phyloP scores from a whole-genome alignment of 2,329 filamentous ascomycete species.

The Aschersonia sp. region DNA sequence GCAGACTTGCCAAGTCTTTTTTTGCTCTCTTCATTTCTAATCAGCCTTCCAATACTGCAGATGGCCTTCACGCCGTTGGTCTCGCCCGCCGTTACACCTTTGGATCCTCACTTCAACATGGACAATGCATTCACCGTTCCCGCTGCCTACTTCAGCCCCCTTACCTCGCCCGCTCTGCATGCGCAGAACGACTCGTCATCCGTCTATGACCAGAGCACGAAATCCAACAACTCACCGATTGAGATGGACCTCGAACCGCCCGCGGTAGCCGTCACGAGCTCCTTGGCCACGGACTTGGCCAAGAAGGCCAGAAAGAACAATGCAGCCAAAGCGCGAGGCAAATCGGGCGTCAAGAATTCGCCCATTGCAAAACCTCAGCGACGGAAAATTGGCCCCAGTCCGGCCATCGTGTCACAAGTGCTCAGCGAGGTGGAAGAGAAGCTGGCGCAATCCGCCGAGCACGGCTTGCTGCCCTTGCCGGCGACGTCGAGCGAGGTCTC shows the following conservation, averaged over 20 bases:
- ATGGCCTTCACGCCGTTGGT: constrained; percentile 70
- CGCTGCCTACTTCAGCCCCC: constrained; percentile 65
- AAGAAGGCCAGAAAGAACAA: constrained; percentile 40
- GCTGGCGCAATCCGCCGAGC: constrained; percentile 16
- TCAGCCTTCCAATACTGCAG: constrained; percentile 18
- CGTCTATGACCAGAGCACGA: constrained; percentile 29
- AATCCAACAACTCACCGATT: constrained; percentile 36
- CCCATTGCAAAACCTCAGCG: constrained; percentile 57
- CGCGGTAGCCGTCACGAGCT: constrained; percentile 18
- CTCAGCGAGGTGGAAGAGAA: constrained; percentile 37
- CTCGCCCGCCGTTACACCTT: constrained; percentile 70
- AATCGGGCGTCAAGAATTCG: constrained; percentile 49
- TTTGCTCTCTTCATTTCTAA: background rate
- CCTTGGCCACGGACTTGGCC: constrained; percentile 27
- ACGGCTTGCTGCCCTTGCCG: constrained; percentile 21
- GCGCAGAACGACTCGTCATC: constrained; percentile 45
- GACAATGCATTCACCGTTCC: constrained; percentile 47
- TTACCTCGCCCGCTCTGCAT: constrained; percentile 68
- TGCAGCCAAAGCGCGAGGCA: constrained; percentile 33
- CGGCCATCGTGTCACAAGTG: constrained; percentile 39
- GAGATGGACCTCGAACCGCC: constrained; percentile 40
- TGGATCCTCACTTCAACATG: constrained; percentile 55
- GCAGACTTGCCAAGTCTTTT: too few species aligned
- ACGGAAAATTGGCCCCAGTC: constrained; percentile 35
- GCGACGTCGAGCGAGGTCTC: constrained; percentile 36